Evolutionary conservation across 2,329 filamentous ascomycete genomes (phyloP), one percentile per base, ranked within the genome.

Genomic region (Myrmaecium sp.): DNA sequence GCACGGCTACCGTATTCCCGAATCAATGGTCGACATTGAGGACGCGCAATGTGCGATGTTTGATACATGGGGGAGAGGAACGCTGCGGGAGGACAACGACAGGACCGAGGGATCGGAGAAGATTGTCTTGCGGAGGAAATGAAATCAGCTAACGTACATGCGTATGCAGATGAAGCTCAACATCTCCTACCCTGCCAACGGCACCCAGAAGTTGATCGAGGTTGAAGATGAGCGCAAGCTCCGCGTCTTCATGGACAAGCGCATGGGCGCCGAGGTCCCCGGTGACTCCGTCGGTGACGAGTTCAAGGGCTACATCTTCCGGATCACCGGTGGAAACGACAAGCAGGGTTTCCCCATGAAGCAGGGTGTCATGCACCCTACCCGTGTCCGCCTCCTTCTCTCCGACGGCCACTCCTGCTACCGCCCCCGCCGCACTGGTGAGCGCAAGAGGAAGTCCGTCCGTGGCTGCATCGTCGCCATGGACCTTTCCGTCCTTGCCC

Each of bases 261-360:
- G 81, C 64, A 89, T 89, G 81, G 81, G 81, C 55, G 72, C 76
- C 52, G 81, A 94, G 68, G 80, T 98, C 49, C 64, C 79, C 49
- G 89, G 78, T 54, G 91, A 98, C 68, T 78, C 75, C 57, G 72
- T 98, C 54, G 89, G 89, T 55, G 84, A 95, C 57, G 89, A 98
- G 68, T 98, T 92, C 80, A 94, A 94, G 74, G 89, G 89, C 63
- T 98, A 98, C 72, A 76, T 98, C 69, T 83, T 98, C 77, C 78
- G 74, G 60, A 95, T 98, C 69, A 98, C 89, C 52, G 91, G 89
- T 56, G 89, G 91, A 58, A 98, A 98, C 79, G 89, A 98, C 80
- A 98, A 98, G 82, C 91, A 98, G 73, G 89, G 89, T 69, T 98
- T 98, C 75, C 89, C 89, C 50, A 98, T 98, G 89, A 98, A 98